Base-by-base conservation (phyloP, 192 early-diverging fungal species). In the Linnemannia schmuckeri region DNA sequence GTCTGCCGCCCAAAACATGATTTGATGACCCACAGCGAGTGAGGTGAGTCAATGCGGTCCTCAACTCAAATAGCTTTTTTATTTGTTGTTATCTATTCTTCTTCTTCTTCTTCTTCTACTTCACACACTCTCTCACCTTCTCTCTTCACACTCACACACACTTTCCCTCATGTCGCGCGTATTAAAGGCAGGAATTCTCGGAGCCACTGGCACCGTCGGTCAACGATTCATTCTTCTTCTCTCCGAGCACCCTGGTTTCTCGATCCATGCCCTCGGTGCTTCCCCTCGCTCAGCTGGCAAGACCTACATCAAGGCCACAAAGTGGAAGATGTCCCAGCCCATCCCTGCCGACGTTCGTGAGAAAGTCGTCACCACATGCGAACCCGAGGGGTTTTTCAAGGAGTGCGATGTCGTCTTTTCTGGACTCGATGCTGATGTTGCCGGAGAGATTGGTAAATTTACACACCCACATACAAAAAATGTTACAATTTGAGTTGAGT, bases 201-300 rank as follows among this genome's bases (percentile, higher is more conserved):
- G 98, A 77, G 97, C 97, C 42, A 99, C 98, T 1, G 98, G 98
- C 85, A 99, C 97, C 33, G 98, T 99, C 61, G 98, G 98, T 44
- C 98, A 99, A 88, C 95, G 98, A 38, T 99, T 99, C 81, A 97
- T 99, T 74, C 91, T 96, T 78, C 91, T 99, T 66, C 93, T 99
- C 70, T 93, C 94, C 8, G 87, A 92, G 72, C 97, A 99, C 90
- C 97, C 97, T 72, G 88, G 91, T 78, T 97, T 99, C 89, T 88
- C 90, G 73, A 94, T 99, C 88, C 94, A 95, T 87, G 94, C 96
- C 57, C 90, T 99, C 27, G 97, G 98, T 66, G 98, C 98, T 33
- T 97, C 96, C 24, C 89, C 94, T 75, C 94, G 97, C 40, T 98
- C 97, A 33, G 96, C 97, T 15, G 97, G 97, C 46, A 96, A 96